Evolutionary conservation across 305 asterid species (phyloP).

Genomic region (Stenogyne calaminthoides): DNA sequence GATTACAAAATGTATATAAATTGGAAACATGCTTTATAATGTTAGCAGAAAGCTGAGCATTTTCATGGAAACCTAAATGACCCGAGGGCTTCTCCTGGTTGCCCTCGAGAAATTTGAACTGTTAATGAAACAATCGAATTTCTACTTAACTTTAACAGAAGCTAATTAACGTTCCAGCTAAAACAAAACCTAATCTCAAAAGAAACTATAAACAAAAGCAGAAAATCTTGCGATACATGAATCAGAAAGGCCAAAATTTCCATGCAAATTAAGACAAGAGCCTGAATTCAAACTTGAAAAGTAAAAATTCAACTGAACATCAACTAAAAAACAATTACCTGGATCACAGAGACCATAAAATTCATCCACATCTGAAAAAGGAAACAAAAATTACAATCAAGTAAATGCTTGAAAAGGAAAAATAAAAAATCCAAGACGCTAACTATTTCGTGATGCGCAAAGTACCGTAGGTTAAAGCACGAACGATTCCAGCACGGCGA

Average conservation of each 20-base stretch:
- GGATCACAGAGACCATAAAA: constrained; percentile 87
- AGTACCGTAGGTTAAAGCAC: constrained; percentile 86
- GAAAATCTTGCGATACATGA: not conserved
- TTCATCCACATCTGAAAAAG: constrained; percentile 77
- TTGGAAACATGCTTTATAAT: not conserved
- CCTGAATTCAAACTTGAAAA: constrained; percentile 21
- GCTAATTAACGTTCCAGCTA: constrained; percentile 15
- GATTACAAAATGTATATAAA: not conserved
- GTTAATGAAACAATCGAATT: too few relatives aligned
- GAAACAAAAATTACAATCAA: constrained; percentile 21
- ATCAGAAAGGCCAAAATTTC: constrained; percentile 17
- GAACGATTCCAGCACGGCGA: constrained; percentile 86
- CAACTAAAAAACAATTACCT: constrained; percentile 54
- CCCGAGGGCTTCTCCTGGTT: not conserved
- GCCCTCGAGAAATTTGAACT: not conserved
- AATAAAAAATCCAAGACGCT: not conserved
- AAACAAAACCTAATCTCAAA: not conserved
- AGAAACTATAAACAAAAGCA: constrained; percentile 9
- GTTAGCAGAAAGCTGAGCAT: constrained; percentile 4
- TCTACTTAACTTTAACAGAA: constrained; percentile 7
- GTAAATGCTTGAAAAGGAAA: not conserved
- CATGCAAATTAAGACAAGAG: constrained; percentile 32
- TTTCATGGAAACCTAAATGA: not conserved
- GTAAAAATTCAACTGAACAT: constrained; percentile 40
- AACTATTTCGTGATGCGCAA: not conserved